Evolutionary conservation across 2,329 filamentous ascomycete genomes (phyloP).

Genomic region (Ophiostoma novo-ulmi): DNA sequence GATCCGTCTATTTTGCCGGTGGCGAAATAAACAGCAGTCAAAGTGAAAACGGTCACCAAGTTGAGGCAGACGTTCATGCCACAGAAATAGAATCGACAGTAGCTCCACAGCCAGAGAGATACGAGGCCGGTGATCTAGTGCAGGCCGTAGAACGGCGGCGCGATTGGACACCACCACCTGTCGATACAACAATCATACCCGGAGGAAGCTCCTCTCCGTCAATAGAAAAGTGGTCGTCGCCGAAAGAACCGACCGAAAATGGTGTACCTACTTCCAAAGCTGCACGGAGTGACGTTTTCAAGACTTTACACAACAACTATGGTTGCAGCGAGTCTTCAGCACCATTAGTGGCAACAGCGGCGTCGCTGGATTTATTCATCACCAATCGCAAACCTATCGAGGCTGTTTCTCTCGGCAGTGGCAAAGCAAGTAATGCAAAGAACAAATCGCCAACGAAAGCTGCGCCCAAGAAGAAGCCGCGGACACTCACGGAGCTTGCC

Average conservation of each 20-base stretch:
- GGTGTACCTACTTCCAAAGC: constrained; percentile 13
- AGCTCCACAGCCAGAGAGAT: background rate
- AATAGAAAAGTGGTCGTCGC: constrained; percentile 31
- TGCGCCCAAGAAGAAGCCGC: constrained; percentile 61
- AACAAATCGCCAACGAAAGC: constrained; percentile 42
- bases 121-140: constrained; percentile 32
- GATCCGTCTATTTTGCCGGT: constrained; percentile 26
- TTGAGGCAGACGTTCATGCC: constrained; percentile 17
- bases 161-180: constrained; percentile 62
- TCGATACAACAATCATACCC: constrained; percentile 23
- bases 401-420: constrained; percentile 39
- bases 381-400: constrained; percentile 56
- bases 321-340: constrained; percentile 16
- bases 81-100: too few species aligned
- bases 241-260: constrained; percentile 21
- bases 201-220: constrained; percentile 33
- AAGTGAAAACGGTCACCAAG: background rate
- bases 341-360: constrained; percentile 16
- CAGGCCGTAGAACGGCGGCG: constrained; percentile 51
- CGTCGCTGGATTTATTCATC: constrained; percentile 33
- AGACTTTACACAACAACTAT: constrained; percentile 38
- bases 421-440: constrained; percentile 22
- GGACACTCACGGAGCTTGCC: constrained; percentile 72
- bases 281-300: constrained; percentile 37
- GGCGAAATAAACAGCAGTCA: background rate